These are phyloP conservation scores for Sugiyamaella grinbergsii DNA, from an alignment of 1,139 yeast species.

Conservation along the genomic window DNA sequence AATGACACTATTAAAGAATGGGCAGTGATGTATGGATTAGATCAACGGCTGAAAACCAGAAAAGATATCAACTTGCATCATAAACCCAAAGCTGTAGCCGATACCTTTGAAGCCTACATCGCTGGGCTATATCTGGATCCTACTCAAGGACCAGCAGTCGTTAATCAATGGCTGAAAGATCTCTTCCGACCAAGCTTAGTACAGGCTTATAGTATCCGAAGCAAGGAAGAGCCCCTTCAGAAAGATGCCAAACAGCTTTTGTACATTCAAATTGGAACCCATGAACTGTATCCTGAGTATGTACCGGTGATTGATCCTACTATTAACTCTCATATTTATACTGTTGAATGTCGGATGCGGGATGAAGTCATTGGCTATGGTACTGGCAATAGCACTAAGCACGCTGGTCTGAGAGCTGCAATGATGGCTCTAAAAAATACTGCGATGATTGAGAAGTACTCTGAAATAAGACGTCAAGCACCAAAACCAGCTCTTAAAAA, in stretches of 20 bases:
- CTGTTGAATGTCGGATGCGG: slow-evolving; percentile 68
- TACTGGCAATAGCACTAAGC: slow-evolving; percentile 56
- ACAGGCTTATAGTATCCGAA: slow-evolving; percentile 39
- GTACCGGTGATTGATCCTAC: no score
- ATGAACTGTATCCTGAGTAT: slow-evolving; percentile 67
- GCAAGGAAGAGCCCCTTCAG: slow-evolving; percentile 45
- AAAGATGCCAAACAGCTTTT: slow-evolving; percentile 74
- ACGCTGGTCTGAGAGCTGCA: slow-evolving; percentile 77
- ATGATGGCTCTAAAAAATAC: slow-evolving; percentile 66
- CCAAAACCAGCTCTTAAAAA: slow-evolving; percentile 47
- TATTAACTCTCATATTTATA: slow-evolving; percentile 50
- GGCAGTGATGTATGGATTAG: slow-evolving; percentile 71
- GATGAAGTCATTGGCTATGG: slow-evolving; percentile 59
- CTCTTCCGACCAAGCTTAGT: slow-evolving; percentile 58
- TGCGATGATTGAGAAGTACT: slow-evolving; percentile 63
- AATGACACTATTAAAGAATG: slow-evolving; percentile 74
- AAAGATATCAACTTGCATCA: slow-evolving; percentile 37
- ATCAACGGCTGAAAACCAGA: slow-evolving; percentile 53
- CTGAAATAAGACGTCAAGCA: slow-evolving; percentile 58
- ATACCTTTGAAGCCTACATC: slow-evolving; percentile 85
- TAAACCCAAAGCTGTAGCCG: slow-evolving; percentile 60
- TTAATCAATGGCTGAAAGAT: slow-evolving; percentile 61
- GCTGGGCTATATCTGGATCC: slow-evolving; percentile 76
- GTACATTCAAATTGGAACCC: slow-evolving; percentile 78
- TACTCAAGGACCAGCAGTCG: slow-evolving; percentile 49